Conservation (phyloP, 2,329 filamentous ascomycete genomes). For the Lasiodiplodia hormozganensis region DNA sequence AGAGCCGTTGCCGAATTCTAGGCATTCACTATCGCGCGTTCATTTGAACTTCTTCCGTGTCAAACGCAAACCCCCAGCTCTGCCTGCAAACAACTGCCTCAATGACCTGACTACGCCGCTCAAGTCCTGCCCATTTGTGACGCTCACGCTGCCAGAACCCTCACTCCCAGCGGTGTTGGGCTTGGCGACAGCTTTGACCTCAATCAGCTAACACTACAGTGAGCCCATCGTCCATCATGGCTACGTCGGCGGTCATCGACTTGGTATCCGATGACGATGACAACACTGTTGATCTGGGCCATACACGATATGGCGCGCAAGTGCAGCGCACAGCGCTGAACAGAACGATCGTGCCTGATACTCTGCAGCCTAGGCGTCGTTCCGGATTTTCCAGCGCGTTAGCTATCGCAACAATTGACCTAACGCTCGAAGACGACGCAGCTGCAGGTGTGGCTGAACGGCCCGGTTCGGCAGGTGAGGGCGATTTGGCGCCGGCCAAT, state of each 20-base stretch:
- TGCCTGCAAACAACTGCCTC: not conserved
- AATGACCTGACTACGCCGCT: not conserved
- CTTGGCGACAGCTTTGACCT: not conserved
- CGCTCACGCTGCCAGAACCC: not conserved
- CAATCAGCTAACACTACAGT: not conserved
- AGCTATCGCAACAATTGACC: conserved; percentile 5
- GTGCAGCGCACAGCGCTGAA: not conserved
- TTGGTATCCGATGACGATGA: conserved; percentile 6
- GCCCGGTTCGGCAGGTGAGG: conserved; percentile 13
- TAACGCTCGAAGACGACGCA: not conserved
- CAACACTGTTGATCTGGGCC: not conserved
- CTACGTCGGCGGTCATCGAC: not conserved
- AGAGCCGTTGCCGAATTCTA: not conserved
- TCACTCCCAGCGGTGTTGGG: not conserved
- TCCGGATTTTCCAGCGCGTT: too few relatives aligned
- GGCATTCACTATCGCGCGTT: not conserved
- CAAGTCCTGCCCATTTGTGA: not conserved
- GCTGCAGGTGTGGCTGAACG: not conserved
- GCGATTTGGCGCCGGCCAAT: conserved; percentile 5
- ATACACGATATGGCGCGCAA: not conserved
- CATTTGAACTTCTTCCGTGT: conserved; percentile 1
- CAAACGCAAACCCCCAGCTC: not conserved
- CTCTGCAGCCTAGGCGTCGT: not conserved
- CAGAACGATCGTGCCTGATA: not conserved
- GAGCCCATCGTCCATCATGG: not conserved